Conservation (phyloP, 208 protist genomes). For the Polymyxa betae region DNA sequence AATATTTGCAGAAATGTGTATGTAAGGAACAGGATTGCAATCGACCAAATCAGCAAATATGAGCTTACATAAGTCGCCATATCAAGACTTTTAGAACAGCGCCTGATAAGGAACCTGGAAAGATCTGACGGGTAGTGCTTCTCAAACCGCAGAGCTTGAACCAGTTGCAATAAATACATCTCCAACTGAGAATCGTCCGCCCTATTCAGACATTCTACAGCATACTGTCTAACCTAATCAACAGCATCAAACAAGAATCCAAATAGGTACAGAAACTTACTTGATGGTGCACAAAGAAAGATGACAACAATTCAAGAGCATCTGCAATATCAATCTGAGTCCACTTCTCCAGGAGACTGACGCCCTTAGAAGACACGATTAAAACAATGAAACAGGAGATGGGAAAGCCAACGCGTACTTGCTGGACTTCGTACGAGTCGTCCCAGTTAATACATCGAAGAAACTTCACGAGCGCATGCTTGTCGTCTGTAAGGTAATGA, state of each 20-base stretch:
- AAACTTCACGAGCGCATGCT: constrained; percentile 49
- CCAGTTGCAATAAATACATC: constrained; percentile 51
- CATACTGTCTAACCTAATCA: constrained; percentile 37
- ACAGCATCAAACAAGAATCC: neutral
- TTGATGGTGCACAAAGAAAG: neutral
- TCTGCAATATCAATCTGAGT: constrained; percentile 37
- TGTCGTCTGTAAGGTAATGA: constrained; percentile 18
- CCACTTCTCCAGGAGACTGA: constrained; percentile 38
- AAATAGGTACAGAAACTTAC: neutral
- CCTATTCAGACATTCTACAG: neutral
- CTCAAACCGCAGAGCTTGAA: constrained; percentile 49
- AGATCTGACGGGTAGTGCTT: neutral
- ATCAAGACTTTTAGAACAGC: constrained; percentile 7
- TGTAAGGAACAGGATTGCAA: too few species aligned
- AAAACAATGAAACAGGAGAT: too few species aligned
- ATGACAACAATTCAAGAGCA: constrained; percentile 43
- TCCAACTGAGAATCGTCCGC: constrained; percentile 8
- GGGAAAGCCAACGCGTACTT: too few species aligned
- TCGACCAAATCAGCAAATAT: too few species aligned
- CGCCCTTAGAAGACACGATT: too few species aligned
- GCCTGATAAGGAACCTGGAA: constrained; percentile 8
- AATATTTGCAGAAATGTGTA: too few species aligned
- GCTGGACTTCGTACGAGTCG: neutral
- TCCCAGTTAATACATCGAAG: constrained; percentile 53
- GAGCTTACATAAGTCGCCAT: constrained; percentile 1